Percentiles rank a stretch among this genome's conserved stretches.
phyloP scores from a whole-genome alignment of 768 basidiomycete genomes.

The Lactarius deliciosus region DNA sequence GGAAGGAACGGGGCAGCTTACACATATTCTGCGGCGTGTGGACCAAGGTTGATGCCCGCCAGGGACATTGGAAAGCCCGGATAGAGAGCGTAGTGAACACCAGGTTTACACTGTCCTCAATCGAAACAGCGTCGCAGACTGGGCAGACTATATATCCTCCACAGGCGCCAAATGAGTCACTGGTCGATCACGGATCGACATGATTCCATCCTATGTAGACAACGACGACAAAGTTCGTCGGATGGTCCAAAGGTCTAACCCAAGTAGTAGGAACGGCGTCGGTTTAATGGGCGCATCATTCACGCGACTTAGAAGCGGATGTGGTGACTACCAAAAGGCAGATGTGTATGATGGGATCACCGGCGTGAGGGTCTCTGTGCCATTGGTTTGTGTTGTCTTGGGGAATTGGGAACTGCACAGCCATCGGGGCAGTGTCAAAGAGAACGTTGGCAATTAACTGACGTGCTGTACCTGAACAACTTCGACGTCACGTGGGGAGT shows the following conservation, averaged over 20 bases:
- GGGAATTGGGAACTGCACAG: neutral
- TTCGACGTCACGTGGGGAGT: no score
- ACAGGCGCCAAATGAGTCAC: neutral
- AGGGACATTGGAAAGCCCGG: constrained; percentile 17
- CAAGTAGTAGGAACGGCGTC: neutral
- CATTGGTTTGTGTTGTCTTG: neutral
- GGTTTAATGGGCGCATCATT: neutral
- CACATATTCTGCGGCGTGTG: constrained; percentile 7
- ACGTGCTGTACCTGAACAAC: neutral
- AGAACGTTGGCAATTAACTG: neutral
- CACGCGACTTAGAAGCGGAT: neutral
- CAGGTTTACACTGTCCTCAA: neutral
- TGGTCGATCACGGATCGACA: neutral
- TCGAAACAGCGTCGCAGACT: neutral
- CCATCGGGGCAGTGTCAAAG: neutral
- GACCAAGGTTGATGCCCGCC: constrained; percentile 1
- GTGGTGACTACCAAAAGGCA: neutral
- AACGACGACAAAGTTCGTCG: neutral
- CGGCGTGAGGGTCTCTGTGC: neutral
- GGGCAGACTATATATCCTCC: constrained; percentile 3
- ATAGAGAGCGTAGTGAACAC: constrained; percentile 1
- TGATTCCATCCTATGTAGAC: neutral
- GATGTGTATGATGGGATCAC: neutral
- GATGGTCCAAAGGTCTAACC: neutral
- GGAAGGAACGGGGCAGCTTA: neutral